Evolutionary conservation across 2,329 filamentous ascomycete species (phyloP).

Genomic region (Daldinia sp.): DNA sequence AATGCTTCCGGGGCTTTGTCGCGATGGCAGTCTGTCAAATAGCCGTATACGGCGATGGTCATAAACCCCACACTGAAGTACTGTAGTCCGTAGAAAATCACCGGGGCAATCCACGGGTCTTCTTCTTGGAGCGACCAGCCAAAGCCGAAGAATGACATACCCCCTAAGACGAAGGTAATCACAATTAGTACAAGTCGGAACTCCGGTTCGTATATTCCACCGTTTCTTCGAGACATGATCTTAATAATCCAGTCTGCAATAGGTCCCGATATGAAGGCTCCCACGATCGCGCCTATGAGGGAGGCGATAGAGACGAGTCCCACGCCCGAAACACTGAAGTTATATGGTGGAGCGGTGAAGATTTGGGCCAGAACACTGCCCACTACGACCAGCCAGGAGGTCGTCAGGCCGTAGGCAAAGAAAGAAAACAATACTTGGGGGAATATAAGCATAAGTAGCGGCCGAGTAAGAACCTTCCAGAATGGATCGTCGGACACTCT

Average conservation of each 20-base stretch:
- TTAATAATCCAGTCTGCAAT: constrained; percentile 67
- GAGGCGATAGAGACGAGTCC: constrained; percentile 70
- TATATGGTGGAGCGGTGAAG: constrained; percentile 62
- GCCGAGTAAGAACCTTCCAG: constrained; percentile 47
- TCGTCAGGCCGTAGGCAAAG: constrained; percentile 55
- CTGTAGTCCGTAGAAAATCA: constrained; percentile 47
- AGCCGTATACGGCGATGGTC: constrained; percentile 53
- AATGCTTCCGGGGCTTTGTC: constrained; percentile 52
- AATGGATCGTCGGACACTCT: constrained; percentile 43
- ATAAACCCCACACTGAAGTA: constrained; percentile 47
- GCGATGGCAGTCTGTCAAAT: constrained; percentile 52
- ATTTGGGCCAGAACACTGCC: constrained; percentile 58
- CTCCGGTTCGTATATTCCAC: constrained; percentile 67
- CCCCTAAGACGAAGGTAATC: constrained; percentile 51
- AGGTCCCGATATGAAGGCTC: constrained; percentile 69
- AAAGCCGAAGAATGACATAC: constrained; percentile 55
- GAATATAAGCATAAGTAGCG: constrained; percentile 58
- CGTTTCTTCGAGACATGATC: constrained; percentile 66
- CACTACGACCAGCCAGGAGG: constrained; percentile 57
- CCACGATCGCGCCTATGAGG: constrained; percentile 65
- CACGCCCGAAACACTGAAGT: constrained; percentile 65
- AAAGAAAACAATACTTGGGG: constrained; percentile 58
- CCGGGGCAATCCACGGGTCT: constrained; percentile 45
- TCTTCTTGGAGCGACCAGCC: constrained; percentile 46
- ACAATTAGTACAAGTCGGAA: constrained; percentile 53